phyloP scores from a whole-genome alignment of 371 early-diverging fungal genomes.

The Actinomortierella wolfii region DNA sequence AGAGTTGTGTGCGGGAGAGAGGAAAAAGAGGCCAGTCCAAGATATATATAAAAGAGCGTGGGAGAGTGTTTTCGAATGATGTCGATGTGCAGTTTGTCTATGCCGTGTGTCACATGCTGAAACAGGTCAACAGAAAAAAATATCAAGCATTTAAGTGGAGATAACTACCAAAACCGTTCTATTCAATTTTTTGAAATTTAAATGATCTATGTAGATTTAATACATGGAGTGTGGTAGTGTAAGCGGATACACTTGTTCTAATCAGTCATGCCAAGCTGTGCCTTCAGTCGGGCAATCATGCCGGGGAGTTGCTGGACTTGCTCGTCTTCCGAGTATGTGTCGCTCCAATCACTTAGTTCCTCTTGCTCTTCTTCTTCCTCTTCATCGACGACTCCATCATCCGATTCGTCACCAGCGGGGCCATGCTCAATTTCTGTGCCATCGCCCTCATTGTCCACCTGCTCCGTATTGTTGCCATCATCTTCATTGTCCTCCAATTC shows the following conservation, averaged over 20 bases:
- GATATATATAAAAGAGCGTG: no score
- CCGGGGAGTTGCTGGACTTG: background rate
- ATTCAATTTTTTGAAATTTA: background rate
- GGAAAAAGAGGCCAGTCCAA: background rate
- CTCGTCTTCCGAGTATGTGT: slow-evolving; percentile 9
- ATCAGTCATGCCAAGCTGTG: background rate
- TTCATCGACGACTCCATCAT: background rate
- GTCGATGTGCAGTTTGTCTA: background rate
- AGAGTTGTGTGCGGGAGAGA: background rate
- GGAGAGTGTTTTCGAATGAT: background rate
- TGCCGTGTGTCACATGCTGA: background rate
- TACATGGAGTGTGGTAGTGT: background rate
- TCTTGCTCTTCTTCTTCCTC: slow-evolving; percentile 9
- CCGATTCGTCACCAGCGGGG: background rate
- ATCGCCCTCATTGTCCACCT: background rate
- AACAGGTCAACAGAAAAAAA: background rate
- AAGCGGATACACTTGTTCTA: background rate
- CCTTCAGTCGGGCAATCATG: no score
- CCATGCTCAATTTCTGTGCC: background rate
- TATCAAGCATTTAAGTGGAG: background rate
- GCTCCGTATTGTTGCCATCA: background rate
- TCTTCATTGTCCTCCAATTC: background rate
- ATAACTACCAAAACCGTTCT: background rate
- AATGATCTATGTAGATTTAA: background rate
- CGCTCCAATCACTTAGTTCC: slow-evolving; percentile 17